A percentile compares a stretch with the other conserved stretches of the same genome.
Conservation (phyloP, 2,329 filamentous ascomycete species). For the Arthrobotrys conoides region DNA sequence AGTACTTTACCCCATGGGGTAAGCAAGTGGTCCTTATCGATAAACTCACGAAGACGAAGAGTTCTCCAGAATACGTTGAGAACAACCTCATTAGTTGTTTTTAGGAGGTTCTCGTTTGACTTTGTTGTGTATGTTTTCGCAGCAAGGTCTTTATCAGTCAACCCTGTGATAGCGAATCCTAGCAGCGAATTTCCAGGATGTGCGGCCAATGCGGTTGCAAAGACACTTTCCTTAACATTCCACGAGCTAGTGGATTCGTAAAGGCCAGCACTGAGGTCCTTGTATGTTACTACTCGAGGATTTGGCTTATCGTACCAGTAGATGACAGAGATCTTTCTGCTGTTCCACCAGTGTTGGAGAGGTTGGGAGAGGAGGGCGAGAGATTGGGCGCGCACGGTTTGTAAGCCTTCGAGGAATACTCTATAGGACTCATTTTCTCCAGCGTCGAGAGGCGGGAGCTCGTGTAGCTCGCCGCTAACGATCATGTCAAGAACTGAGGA, state of each 20-base stretch:
- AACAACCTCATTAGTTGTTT: slow-evolving; percentile 79
- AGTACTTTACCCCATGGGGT: slow-evolving; percentile 88
- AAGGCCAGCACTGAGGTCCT: slow-evolving; percentile 70
- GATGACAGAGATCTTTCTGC: slow-evolving; percentile 81
- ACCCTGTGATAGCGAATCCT: slow-evolving; percentile 76
- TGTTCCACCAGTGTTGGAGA: slow-evolving; percentile 85
- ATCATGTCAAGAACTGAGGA: slow-evolving; percentile 85
- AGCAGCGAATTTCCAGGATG: slow-evolving; percentile 64
- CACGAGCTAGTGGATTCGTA: slow-evolving; percentile 75
- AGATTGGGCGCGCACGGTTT: slow-evolving; percentile 80
- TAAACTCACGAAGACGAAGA: slow-evolving; percentile 87
- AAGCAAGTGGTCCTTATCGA: slow-evolving; percentile 82
- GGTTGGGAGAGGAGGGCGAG: slow-evolving; percentile 83
- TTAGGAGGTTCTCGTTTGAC: slow-evolving; percentile 68
- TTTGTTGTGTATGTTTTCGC: slow-evolving; percentile 77
- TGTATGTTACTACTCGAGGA: slow-evolving; percentile 78
- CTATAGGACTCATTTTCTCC: slow-evolving; percentile 84
- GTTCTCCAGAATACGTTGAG: slow-evolving; percentile 89
- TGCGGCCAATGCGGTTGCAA: slow-evolving; percentile 65
- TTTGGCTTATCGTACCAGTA: slow-evolving; percentile 86
- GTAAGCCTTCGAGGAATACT: slow-evolving; percentile 80
- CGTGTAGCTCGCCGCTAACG: slow-evolving; percentile 81
- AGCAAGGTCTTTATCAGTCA: slow-evolving; percentile 79
- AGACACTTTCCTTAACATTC: slow-evolving; percentile 77
- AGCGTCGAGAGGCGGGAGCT: slow-evolving; percentile 88